Evolutionary conservation across 768 basidiomycete genomes (phyloP).

Genomic region (Naematelia aurantialba): DNA sequence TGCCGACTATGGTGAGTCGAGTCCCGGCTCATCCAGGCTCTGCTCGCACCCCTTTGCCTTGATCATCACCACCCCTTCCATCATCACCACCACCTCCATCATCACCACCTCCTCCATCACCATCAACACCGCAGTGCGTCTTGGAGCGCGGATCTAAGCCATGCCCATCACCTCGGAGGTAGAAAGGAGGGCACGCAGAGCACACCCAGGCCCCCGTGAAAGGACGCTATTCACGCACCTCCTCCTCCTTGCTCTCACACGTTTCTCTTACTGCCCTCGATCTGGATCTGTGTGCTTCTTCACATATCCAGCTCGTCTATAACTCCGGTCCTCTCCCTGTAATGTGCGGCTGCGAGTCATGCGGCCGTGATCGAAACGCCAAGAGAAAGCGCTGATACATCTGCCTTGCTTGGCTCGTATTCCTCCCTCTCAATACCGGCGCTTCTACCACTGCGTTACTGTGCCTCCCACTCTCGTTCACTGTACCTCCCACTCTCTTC

Average conservation of each 20-base stretch:
- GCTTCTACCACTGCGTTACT: no score
- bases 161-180: no score
- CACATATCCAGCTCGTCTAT: no score
- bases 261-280: conserved; percentile 4
- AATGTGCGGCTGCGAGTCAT: no score
- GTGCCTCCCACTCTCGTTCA: no score
- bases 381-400: conserved; percentile 7
- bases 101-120: background rate
- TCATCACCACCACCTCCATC: conserved; percentile 1
- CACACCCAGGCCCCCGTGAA: background rate
- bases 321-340: no score
- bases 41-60: background rate
- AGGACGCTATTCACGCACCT: background rate
- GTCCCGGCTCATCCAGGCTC: no score
- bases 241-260: background rate
- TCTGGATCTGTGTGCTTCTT: background rate
- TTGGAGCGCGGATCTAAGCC: no score
- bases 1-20: conserved; percentile 49
- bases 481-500: no score
- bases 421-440: no score
- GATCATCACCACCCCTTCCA: background rate
- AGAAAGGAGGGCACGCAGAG: conserved; percentile 2
- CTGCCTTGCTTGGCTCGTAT: no score
- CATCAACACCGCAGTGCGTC: no score
- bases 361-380: conserved; percentile 14